Evolutionary conservation across 257 asterid genomes (phyloP).

Genomic region (Nicotiana sylvestris): DNA sequence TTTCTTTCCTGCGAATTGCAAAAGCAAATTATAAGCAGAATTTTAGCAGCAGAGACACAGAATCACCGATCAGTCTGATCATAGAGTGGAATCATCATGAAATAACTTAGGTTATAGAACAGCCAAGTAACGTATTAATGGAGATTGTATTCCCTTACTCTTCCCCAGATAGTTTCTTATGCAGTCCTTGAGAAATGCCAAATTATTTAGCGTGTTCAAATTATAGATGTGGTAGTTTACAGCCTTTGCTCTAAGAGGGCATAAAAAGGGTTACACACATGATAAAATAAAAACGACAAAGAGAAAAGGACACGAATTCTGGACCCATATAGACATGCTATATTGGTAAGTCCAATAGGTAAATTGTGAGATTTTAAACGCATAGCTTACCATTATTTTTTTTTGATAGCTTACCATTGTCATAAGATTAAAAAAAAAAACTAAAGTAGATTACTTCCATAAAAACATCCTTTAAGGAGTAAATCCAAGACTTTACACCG

Average conservation of each 20-base stretch:
- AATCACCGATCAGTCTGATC: not conserved
- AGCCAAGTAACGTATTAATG: not conserved
- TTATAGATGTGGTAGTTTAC: not conserved
- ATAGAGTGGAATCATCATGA: not conserved
- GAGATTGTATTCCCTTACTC: not conserved
- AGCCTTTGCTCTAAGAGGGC: not conserved
- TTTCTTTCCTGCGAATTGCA: constrained; percentile 65
- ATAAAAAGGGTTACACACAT: not conserved
- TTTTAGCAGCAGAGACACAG: not conserved
- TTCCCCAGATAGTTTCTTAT: not conserved
- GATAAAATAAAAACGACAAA: not conserved
- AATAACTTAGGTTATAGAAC: not conserved
- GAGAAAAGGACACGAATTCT: not conserved
- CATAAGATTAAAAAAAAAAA: not conserved
- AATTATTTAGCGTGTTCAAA: not conserved
- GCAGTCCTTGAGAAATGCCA: not conserved
- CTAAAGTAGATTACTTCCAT: not conserved
- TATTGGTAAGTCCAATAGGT: not conserved
- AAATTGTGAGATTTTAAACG: not conserved
- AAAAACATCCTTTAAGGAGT: not conserved
- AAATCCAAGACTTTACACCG: not conserved
- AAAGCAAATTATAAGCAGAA: constrained; percentile 4
- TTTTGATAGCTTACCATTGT: not conserved
- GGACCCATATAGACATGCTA: not conserved
- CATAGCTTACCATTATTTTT: not conserved